Base-by-base conservation (phyloP, 2,329 filamentous ascomycete species). In the Colletotrichum chrysophilum region DNA sequence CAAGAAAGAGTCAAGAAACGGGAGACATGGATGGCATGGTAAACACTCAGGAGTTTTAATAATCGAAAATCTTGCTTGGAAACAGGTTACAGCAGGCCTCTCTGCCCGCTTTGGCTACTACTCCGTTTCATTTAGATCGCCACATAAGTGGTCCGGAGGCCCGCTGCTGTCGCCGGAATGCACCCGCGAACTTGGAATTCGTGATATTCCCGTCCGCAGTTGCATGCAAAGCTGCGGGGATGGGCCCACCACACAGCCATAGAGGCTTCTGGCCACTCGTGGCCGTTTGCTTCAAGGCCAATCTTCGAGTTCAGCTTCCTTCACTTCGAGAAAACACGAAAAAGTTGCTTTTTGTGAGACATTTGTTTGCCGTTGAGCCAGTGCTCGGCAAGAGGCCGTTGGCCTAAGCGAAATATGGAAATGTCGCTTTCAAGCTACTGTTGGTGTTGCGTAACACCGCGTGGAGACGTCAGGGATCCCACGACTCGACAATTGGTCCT, bases 41-140 rank as follows among this genome's bases (percentile, higher is more conserved):
- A 62, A 73, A 55, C 24, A 62, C 16, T 10, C 71, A 65, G 43
- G 58, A 70, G 58, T 74, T 70, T 74, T 74, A 61, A 48, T 48
- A 48, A 65, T 58, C 38, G 58, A 65, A 70, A 48, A 64, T 38
- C 66, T 69, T 71, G 60, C 60, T 43, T 66, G 69, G 34, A n/a
- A 28, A 14, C 61, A n/a, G n/a, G n/a, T n/a, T n/a, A n/a, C n/a
- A 65, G 56, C 16, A 66, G 48, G 43, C 69, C 62, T 48, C 68
- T 56, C 38, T 52, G 28, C 34, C 70, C 70, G 62, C 61, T 71
- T 67, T 32, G 34, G 52, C 26, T 48, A 24, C 52, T 21, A 66
- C 62, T 52, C 52, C 52, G 52, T 60, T 67, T 67, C 62, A 67
- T 71, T 71, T 67, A 55, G 62, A 66, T 48, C 65, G 36, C 36